Percentiles rank a stretch among this genome's conserved stretches.
Evolutionary conservation across 1,284 basidiomycete genomes (phyloP).

Genomic region (Sporisorium scitamineum): DNA sequence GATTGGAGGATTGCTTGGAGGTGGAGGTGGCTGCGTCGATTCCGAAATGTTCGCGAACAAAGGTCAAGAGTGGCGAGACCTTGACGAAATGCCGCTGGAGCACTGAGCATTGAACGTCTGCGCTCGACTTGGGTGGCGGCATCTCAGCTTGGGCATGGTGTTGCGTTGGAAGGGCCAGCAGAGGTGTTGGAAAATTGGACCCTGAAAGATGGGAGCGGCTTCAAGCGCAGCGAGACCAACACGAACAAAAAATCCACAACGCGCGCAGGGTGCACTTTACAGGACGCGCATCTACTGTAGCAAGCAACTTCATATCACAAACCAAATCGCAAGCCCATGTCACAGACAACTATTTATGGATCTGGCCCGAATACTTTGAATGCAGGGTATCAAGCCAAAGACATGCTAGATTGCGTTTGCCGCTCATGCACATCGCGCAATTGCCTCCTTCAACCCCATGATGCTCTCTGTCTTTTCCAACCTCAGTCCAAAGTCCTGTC

Average conservation of each 20-base stretch:
- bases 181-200: conserved; percentile 11
- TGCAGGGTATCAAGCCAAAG: conserved; percentile 14
- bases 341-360: background rate
- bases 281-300: background rate
- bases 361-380: background rate
- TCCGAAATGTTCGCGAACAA: conserved; percentile 22
- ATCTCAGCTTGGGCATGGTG: conserved; percentile 12
- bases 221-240: conserved; percentile 12
- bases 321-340: background rate
- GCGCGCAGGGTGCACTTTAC: conserved; percentile 6
- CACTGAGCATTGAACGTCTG: conserved; percentile 20
- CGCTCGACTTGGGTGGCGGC: background rate
- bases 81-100: conserved; percentile 26
- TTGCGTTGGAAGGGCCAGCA: background rate
- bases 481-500: conserved; percentile 74
- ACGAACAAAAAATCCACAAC: background rate
- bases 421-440: conserved; percentile 21
- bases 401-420: background rate
- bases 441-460: conserved; percentile 74
- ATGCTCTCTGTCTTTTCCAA: conserved; percentile 77
- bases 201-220: conserved; percentile 1
- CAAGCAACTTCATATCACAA: background rate
- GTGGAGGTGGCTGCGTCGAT: conserved; percentile 19
- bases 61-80: conserved; percentile 23
- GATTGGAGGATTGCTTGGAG: conserved; percentile 9